phyloP scores from a whole-genome alignment of 2,329 filamentous ascomycete genomes.

The Ascochyta fabae region DNA sequence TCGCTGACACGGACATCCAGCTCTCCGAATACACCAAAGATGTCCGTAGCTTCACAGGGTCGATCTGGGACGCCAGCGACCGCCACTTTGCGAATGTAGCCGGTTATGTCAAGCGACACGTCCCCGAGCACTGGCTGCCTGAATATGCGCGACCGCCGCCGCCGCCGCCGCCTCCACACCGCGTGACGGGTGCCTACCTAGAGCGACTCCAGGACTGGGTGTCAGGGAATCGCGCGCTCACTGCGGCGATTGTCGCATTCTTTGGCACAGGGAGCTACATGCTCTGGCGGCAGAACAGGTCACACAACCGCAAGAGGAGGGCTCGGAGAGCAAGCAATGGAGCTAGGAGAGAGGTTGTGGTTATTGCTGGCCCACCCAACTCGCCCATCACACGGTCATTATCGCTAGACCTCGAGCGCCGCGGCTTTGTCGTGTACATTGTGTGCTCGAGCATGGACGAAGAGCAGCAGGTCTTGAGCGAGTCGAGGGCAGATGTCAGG shows the following conservation, averaged over 20 bases:
- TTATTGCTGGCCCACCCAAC: slow-evolving; percentile 86
- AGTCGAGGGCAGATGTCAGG: slow-evolving; percentile 81
- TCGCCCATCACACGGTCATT: slow-evolving; percentile 84
- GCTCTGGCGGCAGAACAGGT: slow-evolving; percentile 67
- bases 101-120: slow-evolving; percentile 70
- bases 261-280: slow-evolving; percentile 68
- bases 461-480: slow-evolving; percentile 76
- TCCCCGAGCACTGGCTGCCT: slow-evolving; percentile 75
- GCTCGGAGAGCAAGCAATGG: slow-evolving; percentile 83
- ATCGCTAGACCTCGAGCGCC: slow-evolving; percentile 83
- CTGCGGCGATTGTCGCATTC: slow-evolving; percentile 73
- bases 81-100: slow-evolving; percentile 80
- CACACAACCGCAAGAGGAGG: slow-evolving; percentile 68
- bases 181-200: slow-evolving; percentile 53
- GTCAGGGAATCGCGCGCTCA: slow-evolving; percentile 72
- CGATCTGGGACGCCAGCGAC: slow-evolving; percentile 82
- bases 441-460: slow-evolving; percentile 87
- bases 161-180: slow-evolving; percentile 54
- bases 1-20: slow-evolving; percentile 46
- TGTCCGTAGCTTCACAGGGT: slow-evolving; percentile 71
- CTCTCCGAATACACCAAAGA: slow-evolving; percentile 67
- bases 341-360: slow-evolving; percentile 82
- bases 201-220: slow-evolving; percentile 75
- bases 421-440: slow-evolving; percentile 92
- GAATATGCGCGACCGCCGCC: slow-evolving; percentile 68